These are phyloP conservation scores for Brasenia schreberi DNA, from an alignment of 164 flowering plant genomes.

Conservation along the genomic window DNA sequence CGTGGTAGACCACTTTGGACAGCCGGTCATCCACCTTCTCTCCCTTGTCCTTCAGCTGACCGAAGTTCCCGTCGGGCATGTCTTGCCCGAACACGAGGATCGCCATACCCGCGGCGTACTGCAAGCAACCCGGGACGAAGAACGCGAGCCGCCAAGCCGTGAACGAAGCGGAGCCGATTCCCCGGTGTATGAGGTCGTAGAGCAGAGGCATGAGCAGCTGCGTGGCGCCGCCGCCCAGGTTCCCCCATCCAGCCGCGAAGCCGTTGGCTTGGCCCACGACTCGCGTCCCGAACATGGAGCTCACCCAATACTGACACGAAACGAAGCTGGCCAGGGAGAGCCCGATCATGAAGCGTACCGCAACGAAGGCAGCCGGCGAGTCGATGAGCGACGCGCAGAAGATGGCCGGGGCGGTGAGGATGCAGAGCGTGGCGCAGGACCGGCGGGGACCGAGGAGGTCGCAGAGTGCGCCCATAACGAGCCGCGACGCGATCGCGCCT, in stretches of 20 bases:
- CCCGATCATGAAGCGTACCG: constrained; percentile 66
- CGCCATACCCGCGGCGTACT: constrained; percentile 42
- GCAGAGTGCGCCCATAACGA: constrained; percentile 76
- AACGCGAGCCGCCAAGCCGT: constrained; percentile 82
- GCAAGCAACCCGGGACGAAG: constrained; percentile 66
- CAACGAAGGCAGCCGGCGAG: constrained; percentile 41
- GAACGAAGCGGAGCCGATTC: constrained; percentile 35
- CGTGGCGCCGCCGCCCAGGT: constrained; percentile 86
- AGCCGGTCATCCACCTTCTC: constrained; percentile 51
- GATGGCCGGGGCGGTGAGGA: constrained; percentile 67
- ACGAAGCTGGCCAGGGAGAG: constrained; percentile 82
- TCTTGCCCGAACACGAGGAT: constrained; percentile 63
- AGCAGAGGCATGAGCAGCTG: constrained; percentile 85
- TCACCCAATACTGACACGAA: constrained; percentile 90
- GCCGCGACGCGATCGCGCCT: constrained; percentile 69
- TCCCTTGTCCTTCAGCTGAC: constrained; percentile 37
- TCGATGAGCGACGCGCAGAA: constrained; percentile 28
- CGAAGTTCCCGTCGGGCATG: constrained; percentile 65
- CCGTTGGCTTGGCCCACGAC: constrained; percentile 74
- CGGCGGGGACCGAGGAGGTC: constrained; percentile 75
- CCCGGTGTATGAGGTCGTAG: constrained; percentile 21
- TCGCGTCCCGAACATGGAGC: constrained; percentile 59
- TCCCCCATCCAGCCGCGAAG: constrained; percentile 80
- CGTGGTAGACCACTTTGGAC: constrained; percentile 34
- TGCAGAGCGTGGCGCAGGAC: constrained; percentile 53